Evolutionary conservation across 345 rosid species (phyloP), one percentile per base, ranked within the genome.

Genomic region (Aurinia saxatilis): DNA sequence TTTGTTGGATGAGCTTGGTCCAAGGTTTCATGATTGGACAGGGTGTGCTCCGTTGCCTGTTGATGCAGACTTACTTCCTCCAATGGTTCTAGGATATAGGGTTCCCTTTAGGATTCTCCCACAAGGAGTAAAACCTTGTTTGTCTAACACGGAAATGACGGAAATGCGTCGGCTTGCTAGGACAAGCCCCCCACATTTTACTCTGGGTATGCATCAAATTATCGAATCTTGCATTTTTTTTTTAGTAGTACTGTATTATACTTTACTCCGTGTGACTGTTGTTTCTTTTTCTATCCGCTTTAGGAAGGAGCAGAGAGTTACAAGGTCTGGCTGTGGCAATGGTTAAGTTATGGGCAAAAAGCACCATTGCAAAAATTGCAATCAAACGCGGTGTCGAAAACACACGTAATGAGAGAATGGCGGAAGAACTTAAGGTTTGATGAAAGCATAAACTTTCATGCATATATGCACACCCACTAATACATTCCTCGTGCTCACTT

Each of bases 21-120:
- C 95, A 40, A 80, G 91, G 72, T 92, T 80, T 75, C 77, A 60
- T 63, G 96, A 92, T 72, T 92, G 98, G 98, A 75, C 81, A 8
- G 98, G 98, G 60, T 68, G 81, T 60, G 91, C 80, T 57, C 96
- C 98, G n/a, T 57, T 86, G 55, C 98, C 98, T 21, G 91, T 92
- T 33, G 96, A 92, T 74, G 96, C 93, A 14, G 98, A 92, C 69
- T 61, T 82, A 78, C 95, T 92, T 75, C 86, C 95, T 73, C 63
- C 92, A 5, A 58, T 79, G 16, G 84, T 85, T 73, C 77, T 87
- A 44, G 87, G 78, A 35, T 92, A 82, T 67, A 78, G 73, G 71
- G 54, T 85, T 38, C 96, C 98, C 41, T 79, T 86, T 48, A 77
- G 98, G 66, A 74, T 81, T 77, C 87, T 86, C 66, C 91, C 92